A percentile compares a stretch with the other conserved stretches of the same genome.
Conservation (phyloP, 176 grass and related monocot species). For the Phragmites australis region DNA sequence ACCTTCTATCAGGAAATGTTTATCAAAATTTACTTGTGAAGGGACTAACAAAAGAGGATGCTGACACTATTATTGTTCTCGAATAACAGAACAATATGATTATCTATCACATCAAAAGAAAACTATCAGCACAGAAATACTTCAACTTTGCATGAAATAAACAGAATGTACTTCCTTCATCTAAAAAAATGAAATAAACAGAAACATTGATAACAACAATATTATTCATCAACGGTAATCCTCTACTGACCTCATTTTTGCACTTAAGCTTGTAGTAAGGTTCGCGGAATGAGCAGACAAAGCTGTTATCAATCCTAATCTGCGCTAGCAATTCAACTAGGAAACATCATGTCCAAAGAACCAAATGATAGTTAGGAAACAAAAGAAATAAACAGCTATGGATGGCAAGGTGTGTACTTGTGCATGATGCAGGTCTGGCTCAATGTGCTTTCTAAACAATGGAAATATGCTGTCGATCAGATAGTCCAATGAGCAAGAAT, state of each 20-base stretch:
- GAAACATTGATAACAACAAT: conserved; percentile 20
- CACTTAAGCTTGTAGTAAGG: conserved; percentile 99
- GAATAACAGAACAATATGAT: background rate
- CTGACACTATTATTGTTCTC: background rate
- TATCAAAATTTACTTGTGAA: background rate
- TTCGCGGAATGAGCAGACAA: conserved; percentile 94
- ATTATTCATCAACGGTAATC: conserved; percentile 32
- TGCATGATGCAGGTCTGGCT: conserved; percentile 96
- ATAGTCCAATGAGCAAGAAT: conserved; percentile 98
- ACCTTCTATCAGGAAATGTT: background rate
- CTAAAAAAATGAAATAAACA: background rate
- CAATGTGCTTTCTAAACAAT: conserved; percentile 94
- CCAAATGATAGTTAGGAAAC: conserved; percentile 31
- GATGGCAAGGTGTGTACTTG: conserved; percentile 58
- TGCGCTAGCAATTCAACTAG: conserved; percentile 51
- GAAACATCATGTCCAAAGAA: conserved; percentile 42
- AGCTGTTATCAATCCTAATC: conserved; percentile 99
- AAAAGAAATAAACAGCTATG: conserved; percentile 11
- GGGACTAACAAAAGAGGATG: background rate
- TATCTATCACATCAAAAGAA: background rate
- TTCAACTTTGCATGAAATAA: background rate
- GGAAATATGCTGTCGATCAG: conserved; percentile 99
- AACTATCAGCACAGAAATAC: background rate
- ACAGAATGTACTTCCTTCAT: no score
- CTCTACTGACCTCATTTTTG: conserved; percentile 85